These are phyloP conservation scores for Podaxis carcinomalis DNA, from an alignment of 768 basidiomycete species.

Conservation along the genomic window DNA sequence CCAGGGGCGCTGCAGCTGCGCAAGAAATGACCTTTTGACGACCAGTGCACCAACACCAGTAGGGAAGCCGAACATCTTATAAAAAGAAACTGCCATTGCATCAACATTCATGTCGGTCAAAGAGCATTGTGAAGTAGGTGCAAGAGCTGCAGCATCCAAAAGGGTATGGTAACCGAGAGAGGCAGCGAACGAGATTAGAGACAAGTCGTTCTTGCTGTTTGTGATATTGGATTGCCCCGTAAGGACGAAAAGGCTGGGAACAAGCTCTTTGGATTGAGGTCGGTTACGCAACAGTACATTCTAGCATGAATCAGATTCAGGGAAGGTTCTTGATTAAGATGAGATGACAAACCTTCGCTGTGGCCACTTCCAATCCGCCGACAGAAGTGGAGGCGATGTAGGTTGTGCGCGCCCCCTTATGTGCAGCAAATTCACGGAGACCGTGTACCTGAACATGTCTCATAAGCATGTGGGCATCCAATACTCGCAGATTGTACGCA, in stretches of 20 bases:
- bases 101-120: constrained; percentile 66
- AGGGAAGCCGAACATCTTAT: constrained; percentile 89
- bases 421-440: constrained; percentile 65
- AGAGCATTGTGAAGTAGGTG: constrained; percentile 66
- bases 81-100: constrained; percentile 81
- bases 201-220: constrained; percentile 67
- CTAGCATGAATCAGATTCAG: constrained; percentile 27
- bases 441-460: constrained; percentile 48
- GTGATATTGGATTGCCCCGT: constrained; percentile 84
- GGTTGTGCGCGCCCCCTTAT: constrained; percentile 48
- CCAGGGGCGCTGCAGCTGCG: constrained; percentile 66
- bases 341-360: constrained; percentile 51
- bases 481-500: constrained; percentile 24
- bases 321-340: background rate
- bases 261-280: constrained; percentile 37
- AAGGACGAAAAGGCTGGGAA: constrained; percentile 65
- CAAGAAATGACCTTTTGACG: constrained; percentile 65
- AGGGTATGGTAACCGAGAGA: constrained; percentile 69
- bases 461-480: background rate
- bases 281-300: constrained; percentile 47
- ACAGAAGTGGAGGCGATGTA: constrained; percentile 63
- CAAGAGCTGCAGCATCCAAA: constrained; percentile 81
- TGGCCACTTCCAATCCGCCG: constrained; percentile 58
- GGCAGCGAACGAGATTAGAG: constrained; percentile 58
- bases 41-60: constrained; percentile 81